Evolutionary conservation across 2,329 filamentous ascomycete genomes (phyloP), one percentile per base, ranked within the genome.

Genomic region (Chaetomiaceae sp.): DNA sequence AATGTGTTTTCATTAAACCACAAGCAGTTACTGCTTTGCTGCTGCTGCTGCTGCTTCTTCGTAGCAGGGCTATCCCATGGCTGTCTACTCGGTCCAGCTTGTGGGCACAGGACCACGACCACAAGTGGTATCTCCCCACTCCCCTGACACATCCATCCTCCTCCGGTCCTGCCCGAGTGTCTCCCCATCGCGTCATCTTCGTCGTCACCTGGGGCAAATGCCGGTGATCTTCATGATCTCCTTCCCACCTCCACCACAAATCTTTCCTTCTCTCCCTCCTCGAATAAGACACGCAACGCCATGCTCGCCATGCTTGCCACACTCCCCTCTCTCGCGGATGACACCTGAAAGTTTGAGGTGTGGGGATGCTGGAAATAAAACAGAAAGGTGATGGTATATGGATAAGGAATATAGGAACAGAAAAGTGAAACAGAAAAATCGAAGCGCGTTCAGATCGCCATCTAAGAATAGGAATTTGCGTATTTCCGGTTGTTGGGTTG

Each of bases 201-300:
- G 9, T 27, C 25, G 5, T 29, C 46, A 13, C 32, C n/a, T 9
- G 14, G 34, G 32, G 6, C 13, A 16, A 34, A 16, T 8, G n/a
- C n/a, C 41, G 14, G n/a, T 14, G 16, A 13, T 25, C 16, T 25
- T 33, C 16, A 3, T 40, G 14, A 4, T 14, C 32, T 5, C 29
- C 36, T 20, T n/a, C 41, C 6, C 14, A 9, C 6, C 23, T 14
- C 33, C 42, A 5, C 11, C 27, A n/a, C 32, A 42, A 13, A n/a
- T n/a, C n/a, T n/a, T n/a, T n/a, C n/a, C n/a, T n/a, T n/a, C n/a
- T n/a, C n/a, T n/a, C n/a, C 27, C 25, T 11, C 11, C 29, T 23
- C 16, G 6, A 51, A 38, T 27, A 45, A 54, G 5, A 29, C 25
- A 51, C n/a, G 16, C 29, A 55, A 55, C 49, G 53, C 49, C 53